phyloP scores from a whole-genome alignment of 495 filamentous ascomycete genomes.

The Hyaloscypha finlandica region DNA sequence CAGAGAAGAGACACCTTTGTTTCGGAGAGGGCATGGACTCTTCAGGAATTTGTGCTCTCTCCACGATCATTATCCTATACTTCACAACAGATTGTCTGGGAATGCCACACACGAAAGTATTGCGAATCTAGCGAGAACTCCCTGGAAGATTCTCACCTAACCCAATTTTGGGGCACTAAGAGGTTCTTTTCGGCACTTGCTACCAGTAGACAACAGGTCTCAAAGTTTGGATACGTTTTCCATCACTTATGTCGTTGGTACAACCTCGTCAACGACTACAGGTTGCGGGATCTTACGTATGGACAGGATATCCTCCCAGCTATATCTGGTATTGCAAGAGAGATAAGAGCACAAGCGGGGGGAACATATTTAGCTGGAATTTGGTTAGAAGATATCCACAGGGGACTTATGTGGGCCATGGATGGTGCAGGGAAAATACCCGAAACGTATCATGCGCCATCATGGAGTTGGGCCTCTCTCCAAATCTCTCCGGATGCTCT shows the following conservation, averaged over 20 bases:
- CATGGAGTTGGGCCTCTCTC: slow-evolving; percentile 9
- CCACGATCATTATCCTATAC: not conserved
- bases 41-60: slow-evolving; percentile 9
- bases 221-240: no score
- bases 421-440: not conserved
- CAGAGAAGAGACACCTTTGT: not conserved
- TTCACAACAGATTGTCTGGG: not conserved
- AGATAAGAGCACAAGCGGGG: not conserved
- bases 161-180: no score
- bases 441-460: not conserved
- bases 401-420: not conserved
- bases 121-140: not conserved
- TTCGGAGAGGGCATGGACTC: not conserved
- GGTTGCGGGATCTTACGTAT: no score
- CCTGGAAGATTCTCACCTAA: not conserved
- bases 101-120: not conserved
- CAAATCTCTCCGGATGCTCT: no score
- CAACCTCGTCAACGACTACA: no score
- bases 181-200: no score
- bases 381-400: slow-evolving; percentile 8
- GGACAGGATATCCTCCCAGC: no score
- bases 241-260: no score
- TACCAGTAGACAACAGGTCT: no score
- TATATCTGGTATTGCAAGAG: slow-evolving; percentile 5
- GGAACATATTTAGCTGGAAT: slow-evolving; percentile 2